Conservation (phyloP, 192 early-diverging fungal species). For the Coemansia sp. region DNA sequence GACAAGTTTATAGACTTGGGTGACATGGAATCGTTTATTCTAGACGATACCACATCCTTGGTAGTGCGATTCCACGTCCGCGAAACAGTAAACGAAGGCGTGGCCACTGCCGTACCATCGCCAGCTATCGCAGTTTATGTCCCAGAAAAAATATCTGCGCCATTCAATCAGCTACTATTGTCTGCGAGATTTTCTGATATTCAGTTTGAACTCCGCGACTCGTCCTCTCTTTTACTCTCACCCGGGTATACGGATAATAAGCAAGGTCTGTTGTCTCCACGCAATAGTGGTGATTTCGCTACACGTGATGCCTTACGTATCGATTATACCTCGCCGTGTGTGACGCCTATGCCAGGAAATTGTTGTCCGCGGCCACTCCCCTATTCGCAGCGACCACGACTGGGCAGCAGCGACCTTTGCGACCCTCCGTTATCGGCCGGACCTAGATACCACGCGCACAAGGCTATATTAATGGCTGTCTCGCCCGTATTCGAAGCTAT, state of each 20-base stretch:
- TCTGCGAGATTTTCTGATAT: slow-evolving; percentile 55
- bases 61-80: slow-evolving; percentile 52
- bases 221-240: slow-evolving; percentile 39
- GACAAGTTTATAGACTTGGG: slow-evolving; percentile 42
- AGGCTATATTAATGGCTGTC: slow-evolving; percentile 53
- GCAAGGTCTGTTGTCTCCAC: slow-evolving; percentile 20
- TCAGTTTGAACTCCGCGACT: slow-evolving; percentile 51
- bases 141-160: slow-evolving; percentile 49
- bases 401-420: slow-evolving; percentile 12
- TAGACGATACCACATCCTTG: slow-evolving; percentile 46
- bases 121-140: slow-evolving; percentile 47
- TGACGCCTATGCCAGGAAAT: slow-evolving; percentile 52
- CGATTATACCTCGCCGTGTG: slow-evolving; percentile 19
- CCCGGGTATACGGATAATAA: slow-evolving; percentile 20
- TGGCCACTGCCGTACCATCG: slow-evolving; percentile 35
- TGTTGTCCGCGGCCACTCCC: slow-evolving; percentile 37
- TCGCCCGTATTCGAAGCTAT: slow-evolving; percentile 60
- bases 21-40: slow-evolving; percentile 40
- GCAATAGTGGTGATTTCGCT: slow-evolving; percentile 33
- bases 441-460: slow-evolving; percentile 56
- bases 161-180: slow-evolving; percentile 51
- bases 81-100: slow-evolving; percentile 37
- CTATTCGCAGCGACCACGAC: slow-evolving; percentile 23
- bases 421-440: slow-evolving; percentile 6
- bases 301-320: slow-evolving; percentile 36